These are phyloP conservation scores for Intubia oerlemansii DNA, from an alignment of 2,329 filamentous ascomycete species.

Conservation along the genomic window DNA sequence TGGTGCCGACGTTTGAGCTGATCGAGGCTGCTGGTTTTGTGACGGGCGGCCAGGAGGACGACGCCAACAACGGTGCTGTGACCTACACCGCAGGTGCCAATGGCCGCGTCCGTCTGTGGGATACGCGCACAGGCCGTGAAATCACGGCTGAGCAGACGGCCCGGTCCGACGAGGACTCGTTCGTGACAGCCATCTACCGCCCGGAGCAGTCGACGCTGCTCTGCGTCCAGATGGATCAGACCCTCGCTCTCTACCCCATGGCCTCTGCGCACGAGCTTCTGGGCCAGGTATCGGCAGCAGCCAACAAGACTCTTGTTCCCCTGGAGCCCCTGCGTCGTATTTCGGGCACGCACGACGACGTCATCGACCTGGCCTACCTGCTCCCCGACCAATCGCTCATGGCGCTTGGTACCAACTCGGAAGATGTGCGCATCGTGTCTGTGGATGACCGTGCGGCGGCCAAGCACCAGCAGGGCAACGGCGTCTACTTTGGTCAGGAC, in stretches of 20 bases:
- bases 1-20: slow-evolving; percentile 68
- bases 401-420: slow-evolving; percentile 84
- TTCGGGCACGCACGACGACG: slow-evolving; percentile 91
- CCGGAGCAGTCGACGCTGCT: slow-evolving; percentile 48
- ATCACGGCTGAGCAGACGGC: slow-evolving; percentile 50
- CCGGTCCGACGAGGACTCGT: slow-evolving; percentile 39
- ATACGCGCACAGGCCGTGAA: slow-evolving; percentile 54
- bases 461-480: slow-evolving; percentile 5
- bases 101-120: slow-evolving; percentile 69
- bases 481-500: slow-evolving; percentile 70
- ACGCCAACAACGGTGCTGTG: slow-evolving; percentile 15
- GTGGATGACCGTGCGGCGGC: slow-evolving; percentile 23
- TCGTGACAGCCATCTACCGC: slow-evolving; percentile 51
- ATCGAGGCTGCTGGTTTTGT: slow-evolving; percentile 72
- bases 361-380: slow-evolving; percentile 83
- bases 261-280: slow-evolving; percentile 15
- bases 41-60: slow-evolving; percentile 16
- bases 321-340: slow-evolving; percentile 49
- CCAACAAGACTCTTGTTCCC: slow-evolving; percentile 10
- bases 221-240: slow-evolving; percentile 77
- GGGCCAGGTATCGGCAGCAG: slow-evolving; percentile 3
- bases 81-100: slow-evolving; percentile 74
- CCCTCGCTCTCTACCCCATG: slow-evolving; percentile 48
- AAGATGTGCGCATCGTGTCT: slow-evolving; percentile 77
- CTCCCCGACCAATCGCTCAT: slow-evolving; percentile 61